Percentiles rank a stretch among this genome's conserved stretches.
phyloP scores from a whole-genome alignment of 73 alveolate species.

The Paramecium primaurelia region DNA sequence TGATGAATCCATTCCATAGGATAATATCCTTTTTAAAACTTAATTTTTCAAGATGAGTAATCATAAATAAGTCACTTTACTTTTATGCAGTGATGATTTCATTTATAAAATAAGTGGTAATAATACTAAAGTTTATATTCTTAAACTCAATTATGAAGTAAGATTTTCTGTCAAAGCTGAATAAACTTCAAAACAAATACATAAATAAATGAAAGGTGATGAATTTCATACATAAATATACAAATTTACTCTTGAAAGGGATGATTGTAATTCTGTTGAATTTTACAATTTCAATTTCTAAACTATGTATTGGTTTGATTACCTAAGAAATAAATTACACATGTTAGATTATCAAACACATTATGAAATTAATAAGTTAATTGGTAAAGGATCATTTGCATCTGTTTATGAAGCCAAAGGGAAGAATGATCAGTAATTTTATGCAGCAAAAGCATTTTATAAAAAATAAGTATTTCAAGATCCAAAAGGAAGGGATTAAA shows the following conservation, averaged over 20 bases:
- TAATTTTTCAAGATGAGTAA: neutral
- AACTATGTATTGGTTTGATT: slow-evolving; percentile 31
- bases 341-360: slow-evolving; percentile 9
- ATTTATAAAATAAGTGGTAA: neutral
- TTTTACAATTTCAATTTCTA: slow-evolving; percentile 9
- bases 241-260: neutral
- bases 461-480: neutral
- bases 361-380: neutral
- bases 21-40: neutral
- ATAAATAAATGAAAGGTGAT: slow-evolving; percentile 36
- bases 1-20: neutral
- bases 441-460: slow-evolving; percentile 19
- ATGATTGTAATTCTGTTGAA: slow-evolving; percentile 5
- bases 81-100: neutral
- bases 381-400: slow-evolving; percentile 47
- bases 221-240: slow-evolving; percentile 24
- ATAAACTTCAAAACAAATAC: neutral
- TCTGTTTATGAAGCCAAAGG: slow-evolving; percentile 25
- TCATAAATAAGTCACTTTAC: neutral
- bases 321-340: neutral
- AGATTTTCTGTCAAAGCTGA: neutral
- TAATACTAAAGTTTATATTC: neutral
- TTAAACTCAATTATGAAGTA: neutral
- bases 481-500: slow-evolving; percentile 14
- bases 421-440: neutral